Evolutionary conservation across 306 rosid species (phyloP), one percentile per base, ranked within the genome.

Genomic region (Quercus berberidifolia): DNA sequence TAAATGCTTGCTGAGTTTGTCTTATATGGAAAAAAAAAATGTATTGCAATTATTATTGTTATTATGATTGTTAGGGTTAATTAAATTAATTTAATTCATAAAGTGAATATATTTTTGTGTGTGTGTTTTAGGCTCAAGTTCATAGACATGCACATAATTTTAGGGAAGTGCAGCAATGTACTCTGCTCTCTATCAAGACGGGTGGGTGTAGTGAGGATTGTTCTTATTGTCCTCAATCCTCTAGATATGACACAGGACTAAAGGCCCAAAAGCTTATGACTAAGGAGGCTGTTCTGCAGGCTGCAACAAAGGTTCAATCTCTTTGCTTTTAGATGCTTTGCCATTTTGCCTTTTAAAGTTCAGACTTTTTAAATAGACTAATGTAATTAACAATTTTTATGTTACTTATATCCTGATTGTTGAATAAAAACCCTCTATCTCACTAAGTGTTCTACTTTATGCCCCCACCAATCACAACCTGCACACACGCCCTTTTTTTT

Each of bases 191-290:
- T 55, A 91, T 95, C 55, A 95, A 95, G 90, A 95, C 99, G 3
- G 99, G 99, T 33, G 99, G 99, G 28, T 95, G 99, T 73, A 95
- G 99, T 88, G 99, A 95, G 85, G 98, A 95, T 80, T 95, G 99
- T 69, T 92, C 99, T 3, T 95, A 95, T 71, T 95, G 99, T 56
- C 99, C 99, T 72, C 99, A 95, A 54, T 95, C 99, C 3, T 95
- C 99, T 13, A 88, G 93, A 79, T 92, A 95, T 81, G 82, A 91
- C 28, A 92, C 99, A 0, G 99, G 99, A 67, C 75, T 95, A 38
- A 95, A 95, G 80, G 88, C 90, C 57, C 98, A 92, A 26, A 82
- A 85, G 80, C 94, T 95, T 64, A 83, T 91, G 96, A 85, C 79
- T 80, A 95, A 92, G 85, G 99, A 92, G 0, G 89, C 87, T 68